Conservation (phyloP, 768 basidiomycete species). For the Pulveroboletus ravenelii region DNA sequence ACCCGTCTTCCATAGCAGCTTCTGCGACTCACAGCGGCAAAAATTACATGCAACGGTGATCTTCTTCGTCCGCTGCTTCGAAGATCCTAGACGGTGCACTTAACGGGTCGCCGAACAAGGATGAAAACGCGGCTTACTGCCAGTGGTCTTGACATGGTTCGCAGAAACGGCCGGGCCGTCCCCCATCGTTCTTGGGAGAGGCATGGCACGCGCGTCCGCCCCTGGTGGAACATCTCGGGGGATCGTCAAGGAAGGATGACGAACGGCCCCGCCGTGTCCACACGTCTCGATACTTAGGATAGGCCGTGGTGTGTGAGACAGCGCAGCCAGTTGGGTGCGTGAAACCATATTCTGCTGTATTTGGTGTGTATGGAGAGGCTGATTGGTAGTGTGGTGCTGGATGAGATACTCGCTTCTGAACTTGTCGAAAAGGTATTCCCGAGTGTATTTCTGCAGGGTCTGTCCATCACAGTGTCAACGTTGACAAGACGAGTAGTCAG, state of each 20-base stretch:
- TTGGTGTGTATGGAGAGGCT: conserved; percentile 41
- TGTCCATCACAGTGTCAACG: conserved; percentile 32
- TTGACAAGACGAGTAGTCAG: conserved; percentile 12
- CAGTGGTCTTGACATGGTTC: conserved; percentile 30
- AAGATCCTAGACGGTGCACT: conserved; percentile 40
- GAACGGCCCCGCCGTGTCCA: conserved; percentile 38
- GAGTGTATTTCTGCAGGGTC: conserved; percentile 83
- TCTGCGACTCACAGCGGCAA: conserved; percentile 67
- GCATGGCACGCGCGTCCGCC: conserved; percentile 41
- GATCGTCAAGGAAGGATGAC: conserved; percentile 43
- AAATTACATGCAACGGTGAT: conserved; percentile 90
- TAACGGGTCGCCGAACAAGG: conserved; percentile 10
- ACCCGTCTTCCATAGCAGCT: conserved; percentile 10
- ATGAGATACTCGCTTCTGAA: conserved; percentile 58
- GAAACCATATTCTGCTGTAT: conserved; percentile 36
- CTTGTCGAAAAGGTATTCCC: conserved; percentile 77
- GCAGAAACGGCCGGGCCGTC: conserved; percentile 31
- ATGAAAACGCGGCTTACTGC: conserved; percentile 33
- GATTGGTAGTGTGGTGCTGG: conserved; percentile 48
- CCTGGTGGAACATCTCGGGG: conserved; percentile 45
- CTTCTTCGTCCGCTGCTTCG: conserved; percentile 73
- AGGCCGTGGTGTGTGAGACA: conserved; percentile 45
- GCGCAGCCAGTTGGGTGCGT: conserved; percentile 24
- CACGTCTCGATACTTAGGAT: conserved; percentile 61
- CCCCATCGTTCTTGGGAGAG: conserved; percentile 36